Percentiles rank a stretch among this genome's conserved stretches.
Evolutionary conservation across 2,329 filamentous ascomycete species (phyloP).

Genomic region (Exserohilum rostratum): DNA sequence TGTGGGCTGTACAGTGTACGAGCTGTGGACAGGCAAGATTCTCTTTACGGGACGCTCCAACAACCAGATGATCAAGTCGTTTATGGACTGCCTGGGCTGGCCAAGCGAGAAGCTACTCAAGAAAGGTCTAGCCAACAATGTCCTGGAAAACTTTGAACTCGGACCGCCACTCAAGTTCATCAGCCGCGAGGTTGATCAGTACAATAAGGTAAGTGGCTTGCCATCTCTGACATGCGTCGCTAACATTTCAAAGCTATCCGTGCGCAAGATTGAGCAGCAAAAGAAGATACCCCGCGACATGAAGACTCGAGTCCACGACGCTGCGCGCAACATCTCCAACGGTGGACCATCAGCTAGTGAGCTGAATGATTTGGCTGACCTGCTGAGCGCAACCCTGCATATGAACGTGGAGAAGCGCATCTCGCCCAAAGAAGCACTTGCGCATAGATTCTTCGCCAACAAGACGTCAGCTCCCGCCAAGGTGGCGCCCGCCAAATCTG

Average conservation of each 20-base stretch:
- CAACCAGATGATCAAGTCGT: constrained; percentile 96
- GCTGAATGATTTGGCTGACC: constrained; percentile 80
- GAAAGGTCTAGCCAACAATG: constrained; percentile 67
- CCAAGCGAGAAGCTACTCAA: constrained; percentile 88
- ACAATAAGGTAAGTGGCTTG: constrained; percentile 35
- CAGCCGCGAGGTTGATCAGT: constrained; percentile 71
- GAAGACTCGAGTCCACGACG: constrained; percentile 75
- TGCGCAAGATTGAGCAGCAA: constrained; percentile 68
- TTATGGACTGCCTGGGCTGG: constrained; percentile 95
- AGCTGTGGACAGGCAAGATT: constrained; percentile 97
- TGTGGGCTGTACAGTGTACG: constrained; percentile 94
- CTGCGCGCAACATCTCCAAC: constrained; percentile 74
- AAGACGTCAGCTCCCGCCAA: constrained; percentile 28
- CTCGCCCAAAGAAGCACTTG: constrained; percentile 82
- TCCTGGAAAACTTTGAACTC: constrained; percentile 70
- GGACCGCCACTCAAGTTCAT: constrained; percentile 77
- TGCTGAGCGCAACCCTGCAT: constrained; percentile 85
- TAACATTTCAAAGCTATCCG: constrained; percentile 60
- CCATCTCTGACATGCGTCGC: not conserved
- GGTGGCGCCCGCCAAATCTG: constrained; percentile 19
- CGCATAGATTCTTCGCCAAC: constrained; percentile 80
- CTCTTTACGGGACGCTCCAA: constrained; percentile 94
- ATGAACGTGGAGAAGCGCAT: constrained; percentile 93
- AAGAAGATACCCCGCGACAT: constrained; percentile 71
- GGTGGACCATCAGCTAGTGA: constrained; percentile 70